Base-by-base conservation (phyloP, 495 filamentous ascomycete genomes). In the Amphirosellinia nigrospora region DNA sequence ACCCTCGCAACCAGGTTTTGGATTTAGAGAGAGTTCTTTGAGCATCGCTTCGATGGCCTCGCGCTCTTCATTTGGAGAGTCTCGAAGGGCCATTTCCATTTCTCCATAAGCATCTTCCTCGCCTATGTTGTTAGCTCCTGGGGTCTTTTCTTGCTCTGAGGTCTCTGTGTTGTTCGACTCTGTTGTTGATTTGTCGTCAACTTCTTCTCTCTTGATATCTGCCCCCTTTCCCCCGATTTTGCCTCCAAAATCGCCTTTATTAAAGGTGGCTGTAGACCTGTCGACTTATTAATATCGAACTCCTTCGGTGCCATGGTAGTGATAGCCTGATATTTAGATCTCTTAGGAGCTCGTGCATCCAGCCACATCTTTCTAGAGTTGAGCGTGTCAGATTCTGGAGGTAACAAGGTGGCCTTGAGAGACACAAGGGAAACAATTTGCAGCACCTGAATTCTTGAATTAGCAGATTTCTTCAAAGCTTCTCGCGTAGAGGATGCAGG, bases 11-110 rank as follows among this genome's bases (percentile, higher is more conserved):
- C 58, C 58, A 43, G 36, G 58, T 38, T 38, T n/a, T 0, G 58
- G 36, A 28, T 61, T 61, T 28, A 39, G 26, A 28, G 58, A 61
- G 21, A 61, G 58, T 38, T 61, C 58, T 15, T 43, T 21, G 11
- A 61, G 58, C 7, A 3, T 61, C 23, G 58, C 21, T 43, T 43
- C 36, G 19, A 61, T 41, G 8, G 58, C 58, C 11, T 43, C 9
- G 8, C n/a, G 58, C 58, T 61, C 58, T 61, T 61, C 58, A 13
- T 11, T 26, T 43, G 16, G 4, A 28, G 21, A 4, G 4, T 43
- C 58, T 16, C 10, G 58, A 41, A 7, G 41, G 21, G 58, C 28
- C 11, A 13, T 26, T 26, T 41, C 28, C n/a, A 0, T 15, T 41
- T 2, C 19, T 23, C 36, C 2, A 13, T 15, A 16, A 21, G 36